A percentile compares a stretch with the other conserved stretches of the same genome.
Evolutionary conservation across 1,284 basidiomycete genomes (phyloP).

Genomic region (Sphagnurus paluster): DNA sequence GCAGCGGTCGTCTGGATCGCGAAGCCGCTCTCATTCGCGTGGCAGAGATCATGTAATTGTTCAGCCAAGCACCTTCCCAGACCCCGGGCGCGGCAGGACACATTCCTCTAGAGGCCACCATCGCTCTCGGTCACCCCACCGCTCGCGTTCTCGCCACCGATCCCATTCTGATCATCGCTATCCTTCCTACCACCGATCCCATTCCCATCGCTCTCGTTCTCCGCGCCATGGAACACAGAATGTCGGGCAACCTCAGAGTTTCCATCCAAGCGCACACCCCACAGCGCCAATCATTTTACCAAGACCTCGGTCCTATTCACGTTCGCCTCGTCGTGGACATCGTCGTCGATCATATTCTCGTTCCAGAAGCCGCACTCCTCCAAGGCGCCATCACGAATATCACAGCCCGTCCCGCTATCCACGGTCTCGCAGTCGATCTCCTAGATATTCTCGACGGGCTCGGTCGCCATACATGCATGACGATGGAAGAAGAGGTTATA

Average conservation of each 20-base stretch:
- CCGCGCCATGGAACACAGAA: too few relatives aligned
- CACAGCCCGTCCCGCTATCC: constrained; percentile 3
- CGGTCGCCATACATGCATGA: background rate
- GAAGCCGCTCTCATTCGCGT: constrained; percentile 2
- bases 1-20: background rate
- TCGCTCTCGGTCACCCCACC: constrained; percentile 1
- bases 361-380: constrained; percentile 13
- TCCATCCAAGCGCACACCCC: too few relatives aligned
- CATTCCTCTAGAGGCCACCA: constrained; percentile 6
- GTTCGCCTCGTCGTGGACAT: too few relatives aligned
- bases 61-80: background rate
- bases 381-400: background rate
- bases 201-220: constrained; percentile 11
- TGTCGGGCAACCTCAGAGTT: too few relatives aligned
- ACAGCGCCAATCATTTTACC: too few relatives aligned
- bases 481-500: background rate
- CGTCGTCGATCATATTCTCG: constrained; percentile 1
- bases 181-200: too few relatives aligned
- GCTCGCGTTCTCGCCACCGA: too few relatives aligned
- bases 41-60: constrained; percentile 1
- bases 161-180: too few relatives aligned
- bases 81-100: constrained; percentile 1
- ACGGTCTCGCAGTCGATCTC: constrained; percentile 3
- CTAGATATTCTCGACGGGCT: background rate
- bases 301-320: constrained; percentile 4